Evolutionary conservation across 805 yeast species (phyloP).

Genomic region (Saccharomycopsis fibuligera): DNA sequence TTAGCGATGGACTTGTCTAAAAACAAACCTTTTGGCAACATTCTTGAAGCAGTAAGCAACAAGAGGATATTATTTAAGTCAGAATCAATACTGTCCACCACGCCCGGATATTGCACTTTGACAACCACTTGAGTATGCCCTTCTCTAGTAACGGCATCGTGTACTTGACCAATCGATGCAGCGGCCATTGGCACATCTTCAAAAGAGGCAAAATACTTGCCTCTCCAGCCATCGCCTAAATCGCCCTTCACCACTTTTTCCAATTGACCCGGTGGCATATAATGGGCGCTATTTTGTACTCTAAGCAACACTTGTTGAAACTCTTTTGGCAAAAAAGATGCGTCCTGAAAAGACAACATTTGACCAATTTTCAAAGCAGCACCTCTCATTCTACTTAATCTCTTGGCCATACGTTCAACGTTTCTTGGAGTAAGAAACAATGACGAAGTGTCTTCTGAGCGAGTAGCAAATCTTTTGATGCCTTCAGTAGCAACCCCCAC

Average conservation of each 20-base stretch:
- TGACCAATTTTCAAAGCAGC: conserved; percentile 98
- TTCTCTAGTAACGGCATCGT: conserved; percentile 64
- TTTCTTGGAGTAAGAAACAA: conserved; percentile 73
- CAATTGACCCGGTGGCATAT: conserved; percentile 91
- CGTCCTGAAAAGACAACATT: conserved; percentile 91
- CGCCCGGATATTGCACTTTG: conserved; percentile 97
- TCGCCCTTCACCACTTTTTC: conserved; percentile 67
- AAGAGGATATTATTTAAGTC: conserved; percentile 82
- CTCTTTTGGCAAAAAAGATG: conserved; percentile 75
- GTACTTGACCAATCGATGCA: conserved; percentile 97
- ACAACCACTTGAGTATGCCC: conserved; percentile 73
- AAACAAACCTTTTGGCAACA: conserved; percentile 87
- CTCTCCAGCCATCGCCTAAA: conserved; percentile 76
- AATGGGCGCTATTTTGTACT: conserved; percentile 92
- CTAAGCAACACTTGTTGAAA: conserved; percentile 72
- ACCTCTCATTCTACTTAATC: conserved; percentile 94
- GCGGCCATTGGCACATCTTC: conserved; percentile 93
- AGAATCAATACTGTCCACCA: conserved; percentile 85
- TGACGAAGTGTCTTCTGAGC: conserved; percentile 40
- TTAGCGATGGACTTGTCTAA: conserved; percentile 88
- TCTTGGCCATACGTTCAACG: conserved; percentile 80
- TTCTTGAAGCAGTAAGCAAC: conserved; percentile 76
- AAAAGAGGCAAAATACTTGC: conserved; percentile 57
- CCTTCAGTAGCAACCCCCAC: conserved; percentile 77
- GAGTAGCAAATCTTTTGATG: conserved; percentile 56